Percentiles rank a stretch among this genome's conserved stretches.
Conservation (phyloP, 768 basidiomycete species). For the Nidularia pulvinata region DNA sequence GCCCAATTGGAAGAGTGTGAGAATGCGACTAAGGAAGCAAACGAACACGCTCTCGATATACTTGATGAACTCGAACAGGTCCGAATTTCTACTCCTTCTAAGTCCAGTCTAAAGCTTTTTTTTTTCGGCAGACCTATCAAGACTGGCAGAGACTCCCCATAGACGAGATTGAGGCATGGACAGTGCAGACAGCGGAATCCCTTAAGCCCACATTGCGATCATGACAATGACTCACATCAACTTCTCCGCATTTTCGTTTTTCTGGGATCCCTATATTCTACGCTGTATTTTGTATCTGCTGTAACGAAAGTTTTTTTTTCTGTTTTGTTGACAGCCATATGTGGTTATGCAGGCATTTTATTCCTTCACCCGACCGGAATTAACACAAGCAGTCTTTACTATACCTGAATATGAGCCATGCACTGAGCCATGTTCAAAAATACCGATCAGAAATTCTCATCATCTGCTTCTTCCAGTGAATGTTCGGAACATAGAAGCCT, state of each 20-base stretch:
- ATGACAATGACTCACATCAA: constrained; percentile 5
- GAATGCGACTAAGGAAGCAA: constrained; percentile 39
- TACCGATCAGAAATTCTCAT: no score
- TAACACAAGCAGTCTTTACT: no score
- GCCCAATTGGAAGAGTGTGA: constrained; percentile 48
- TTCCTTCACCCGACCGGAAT: no score
- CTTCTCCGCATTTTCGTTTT: no score
- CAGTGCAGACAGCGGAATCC: constrained; percentile 45
- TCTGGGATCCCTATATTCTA: no score
- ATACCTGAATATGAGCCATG: no score
- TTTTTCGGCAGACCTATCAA: constrained; percentile 34
- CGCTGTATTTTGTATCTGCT: background rate
- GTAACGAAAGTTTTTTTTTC: background rate
- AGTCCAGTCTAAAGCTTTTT: background rate
- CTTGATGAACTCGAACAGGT: constrained; percentile 59
- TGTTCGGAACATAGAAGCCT: no score
- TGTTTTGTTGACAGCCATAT: no score
- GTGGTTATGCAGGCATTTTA: no score
- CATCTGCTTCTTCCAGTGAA: no score
- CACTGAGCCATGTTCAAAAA: no score
- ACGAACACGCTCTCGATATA: constrained; percentile 41
- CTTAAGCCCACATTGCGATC: constrained; percentile 27
- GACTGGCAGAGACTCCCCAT: constrained; percentile 56
- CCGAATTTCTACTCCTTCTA: constrained; percentile 6
- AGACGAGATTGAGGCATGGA: constrained; percentile 64